These are phyloP conservation scores for Syzygium malaccense DNA, from an alignment of 441 rosid genomes.

Conservation along the genomic window DNA sequence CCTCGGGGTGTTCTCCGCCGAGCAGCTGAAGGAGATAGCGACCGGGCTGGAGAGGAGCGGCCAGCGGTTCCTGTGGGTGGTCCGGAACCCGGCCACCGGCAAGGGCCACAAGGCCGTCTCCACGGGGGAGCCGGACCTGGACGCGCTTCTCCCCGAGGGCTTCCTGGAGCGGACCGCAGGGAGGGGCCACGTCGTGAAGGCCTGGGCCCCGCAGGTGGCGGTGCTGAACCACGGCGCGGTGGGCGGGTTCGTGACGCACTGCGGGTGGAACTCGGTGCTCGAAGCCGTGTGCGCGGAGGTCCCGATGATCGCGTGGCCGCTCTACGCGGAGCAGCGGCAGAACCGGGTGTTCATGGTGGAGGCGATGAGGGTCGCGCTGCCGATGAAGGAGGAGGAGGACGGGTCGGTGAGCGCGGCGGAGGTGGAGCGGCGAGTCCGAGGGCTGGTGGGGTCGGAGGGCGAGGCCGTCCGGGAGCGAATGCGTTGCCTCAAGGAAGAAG, in stretches of 20 bases:
- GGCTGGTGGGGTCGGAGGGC: constrained; percentile 26
- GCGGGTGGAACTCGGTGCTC: constrained; percentile 23
- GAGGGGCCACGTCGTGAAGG: constrained; percentile 24
- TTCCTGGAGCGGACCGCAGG: constrained; percentile 18
- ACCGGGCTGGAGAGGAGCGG: constrained; percentile 17
- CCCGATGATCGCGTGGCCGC: constrained; percentile 39
- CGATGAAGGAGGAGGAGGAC: constrained; percentile 12
- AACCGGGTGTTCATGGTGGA: constrained; percentile 22
- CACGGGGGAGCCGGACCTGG: constrained; percentile 3
- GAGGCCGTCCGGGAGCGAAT: background rate
- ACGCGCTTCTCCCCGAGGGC: constrained; percentile 9
- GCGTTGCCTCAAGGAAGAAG: background rate
- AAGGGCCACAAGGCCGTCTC: background rate
- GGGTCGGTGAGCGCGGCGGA: constrained; percentile 23
- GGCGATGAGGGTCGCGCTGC: constrained; percentile 29
- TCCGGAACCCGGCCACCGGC: background rate
- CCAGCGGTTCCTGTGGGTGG: constrained; percentile 24
- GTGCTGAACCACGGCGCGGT: background rate
- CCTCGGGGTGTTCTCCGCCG: constrained; percentile 18
- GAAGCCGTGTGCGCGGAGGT: constrained; percentile 29
- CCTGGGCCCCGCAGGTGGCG: constrained; percentile 18
- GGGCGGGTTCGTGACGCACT: constrained; percentile 8
- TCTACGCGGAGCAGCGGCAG: constrained; percentile 32
- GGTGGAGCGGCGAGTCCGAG: constrained; percentile 26
- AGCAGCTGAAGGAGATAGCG: constrained; percentile 23